Evolutionary conservation across 345 rosid species (phyloP).

Genomic region (Linum usitatissimum): DNA sequence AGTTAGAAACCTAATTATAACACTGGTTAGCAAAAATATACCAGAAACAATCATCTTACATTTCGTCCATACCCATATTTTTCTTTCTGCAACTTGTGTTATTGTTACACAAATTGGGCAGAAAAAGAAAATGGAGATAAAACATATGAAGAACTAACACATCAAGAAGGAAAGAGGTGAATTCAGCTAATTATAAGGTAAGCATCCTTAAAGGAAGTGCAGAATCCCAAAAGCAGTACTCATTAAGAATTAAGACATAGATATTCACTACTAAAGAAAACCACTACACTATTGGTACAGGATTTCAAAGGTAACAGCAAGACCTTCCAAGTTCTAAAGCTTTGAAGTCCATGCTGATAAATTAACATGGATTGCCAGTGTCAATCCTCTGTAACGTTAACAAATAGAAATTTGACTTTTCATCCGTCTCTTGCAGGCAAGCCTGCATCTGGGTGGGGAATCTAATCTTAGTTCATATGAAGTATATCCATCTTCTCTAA

Average conservation of each 20-base stretch:
- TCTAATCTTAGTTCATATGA: not conserved
- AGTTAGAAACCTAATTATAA: not conserved
- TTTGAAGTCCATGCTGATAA: not conserved
- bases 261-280: not conserved
- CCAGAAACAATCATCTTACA: not conserved
- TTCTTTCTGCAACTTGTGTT: not conserved
- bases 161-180: not conserved
- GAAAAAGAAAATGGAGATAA: not conserved
- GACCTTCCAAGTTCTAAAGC: not conserved
- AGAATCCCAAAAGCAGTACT: not conserved
- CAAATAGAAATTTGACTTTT: not conserved
- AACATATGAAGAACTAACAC: not conserved
- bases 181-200: not conserved
- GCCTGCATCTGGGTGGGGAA: not conserved
- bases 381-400: not conserved
- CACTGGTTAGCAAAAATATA: not conserved
- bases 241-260: not conserved
- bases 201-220: not conserved
- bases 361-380: not conserved
- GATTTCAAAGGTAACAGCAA: not conserved
- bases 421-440: not conserved
- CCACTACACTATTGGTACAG: not conserved
- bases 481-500: not conserved
- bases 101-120: not conserved
- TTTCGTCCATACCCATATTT: no score